These are phyloP conservation scores for Escovopsis sp. DNA, from an alignment of 2,329 filamentous ascomycete species.

Conservation along the genomic window DNA sequence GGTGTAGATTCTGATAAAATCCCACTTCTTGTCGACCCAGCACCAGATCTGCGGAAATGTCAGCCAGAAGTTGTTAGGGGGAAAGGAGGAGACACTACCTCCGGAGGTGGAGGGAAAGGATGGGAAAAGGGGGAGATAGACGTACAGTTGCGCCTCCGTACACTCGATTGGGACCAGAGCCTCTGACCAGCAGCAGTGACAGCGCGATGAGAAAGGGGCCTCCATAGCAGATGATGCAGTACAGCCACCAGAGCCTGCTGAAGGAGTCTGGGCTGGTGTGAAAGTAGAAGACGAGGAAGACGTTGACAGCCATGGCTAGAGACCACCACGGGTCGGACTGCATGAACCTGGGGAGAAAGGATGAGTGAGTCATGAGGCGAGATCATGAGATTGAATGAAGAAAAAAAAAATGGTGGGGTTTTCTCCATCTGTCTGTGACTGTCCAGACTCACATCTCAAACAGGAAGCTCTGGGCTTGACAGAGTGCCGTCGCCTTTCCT, in stretches of 20 bases:
- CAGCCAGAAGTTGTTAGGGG: neutral
- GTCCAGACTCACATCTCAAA: constrained; percentile 47
- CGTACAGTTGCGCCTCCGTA: constrained; percentile 42
- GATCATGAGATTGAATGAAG: too few relatives aligned
- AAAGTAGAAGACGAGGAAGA: constrained; percentile 54
- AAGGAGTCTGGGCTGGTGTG: constrained; percentile 51
- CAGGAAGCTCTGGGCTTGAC: constrained; percentile 42
- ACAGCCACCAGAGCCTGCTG: constrained; percentile 55
- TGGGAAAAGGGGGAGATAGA: too few relatives aligned
- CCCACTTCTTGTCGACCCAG: constrained; percentile 41
- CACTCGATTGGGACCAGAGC: constrained; percentile 21
- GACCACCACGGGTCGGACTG: constrained; percentile 65
- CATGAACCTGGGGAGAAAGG: constrained; percentile 44
- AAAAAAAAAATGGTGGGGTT: neutral
- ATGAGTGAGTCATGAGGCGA: neutral
- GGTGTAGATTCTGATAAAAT: constrained; percentile 41
- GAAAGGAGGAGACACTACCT: neutral
- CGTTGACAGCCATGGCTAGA: constrained; percentile 69
- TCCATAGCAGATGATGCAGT: constrained; percentile 56
- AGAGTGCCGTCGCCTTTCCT: constrained; percentile 41
- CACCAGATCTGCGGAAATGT: constrained; percentile 37
- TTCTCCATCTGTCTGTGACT: too few relatives aligned
- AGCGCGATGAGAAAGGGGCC: constrained; percentile 53
- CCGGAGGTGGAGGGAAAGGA: too few relatives aligned
- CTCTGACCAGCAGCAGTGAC: constrained; percentile 42